Evolutionary conservation across 345 rosid species (phyloP).

Genomic region (Euphorbia tirucalli): DNA sequence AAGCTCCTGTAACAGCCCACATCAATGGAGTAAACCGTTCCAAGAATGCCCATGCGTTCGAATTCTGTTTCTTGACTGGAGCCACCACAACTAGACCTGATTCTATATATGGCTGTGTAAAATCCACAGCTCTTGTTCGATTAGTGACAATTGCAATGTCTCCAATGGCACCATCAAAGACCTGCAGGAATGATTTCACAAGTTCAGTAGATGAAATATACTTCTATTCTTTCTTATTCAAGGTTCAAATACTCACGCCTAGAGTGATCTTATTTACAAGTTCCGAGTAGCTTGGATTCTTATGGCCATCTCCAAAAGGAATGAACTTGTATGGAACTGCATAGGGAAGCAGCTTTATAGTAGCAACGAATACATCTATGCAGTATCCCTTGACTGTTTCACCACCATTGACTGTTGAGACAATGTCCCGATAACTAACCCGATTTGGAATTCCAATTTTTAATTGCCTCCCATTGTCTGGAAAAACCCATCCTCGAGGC

Average conservation of each 20-base stretch:
- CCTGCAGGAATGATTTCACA: constrained; percentile 41
- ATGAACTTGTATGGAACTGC: constrained; percentile 71
- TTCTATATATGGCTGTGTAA: constrained; percentile 84
- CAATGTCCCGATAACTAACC: constrained; percentile 54
- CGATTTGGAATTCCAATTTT: constrained; percentile 77
- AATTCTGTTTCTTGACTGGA: constrained; percentile 60
- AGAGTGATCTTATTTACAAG: constrained; percentile 54
- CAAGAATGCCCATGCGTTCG: constrained; percentile 74
- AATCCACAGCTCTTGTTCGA: constrained; percentile 72
- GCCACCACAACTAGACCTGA: constrained; percentile 92
- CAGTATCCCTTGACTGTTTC: constrained; percentile 66
- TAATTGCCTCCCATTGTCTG: constrained; percentile 67
- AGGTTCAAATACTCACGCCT: constrained; percentile 54
- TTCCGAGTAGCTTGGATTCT: constrained; percentile 68
- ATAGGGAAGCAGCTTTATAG: constrained; percentile 61
- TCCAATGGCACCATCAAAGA: constrained; percentile 77
- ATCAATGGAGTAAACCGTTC: constrained; percentile 71
- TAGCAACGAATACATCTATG: constrained; percentile 73
- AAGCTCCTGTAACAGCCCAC: constrained; percentile 78
- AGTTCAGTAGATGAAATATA: constrained; percentile 6
- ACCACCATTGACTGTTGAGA: constrained; percentile 45
- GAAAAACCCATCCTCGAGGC: constrained; percentile 97
- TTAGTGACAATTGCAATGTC: constrained; percentile 67
- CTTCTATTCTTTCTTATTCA: not conserved
- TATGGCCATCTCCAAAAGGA: constrained; percentile 73